Evolutionary conservation across 306 rosid species (phyloP).

Genomic region (Urtica urens): DNA sequence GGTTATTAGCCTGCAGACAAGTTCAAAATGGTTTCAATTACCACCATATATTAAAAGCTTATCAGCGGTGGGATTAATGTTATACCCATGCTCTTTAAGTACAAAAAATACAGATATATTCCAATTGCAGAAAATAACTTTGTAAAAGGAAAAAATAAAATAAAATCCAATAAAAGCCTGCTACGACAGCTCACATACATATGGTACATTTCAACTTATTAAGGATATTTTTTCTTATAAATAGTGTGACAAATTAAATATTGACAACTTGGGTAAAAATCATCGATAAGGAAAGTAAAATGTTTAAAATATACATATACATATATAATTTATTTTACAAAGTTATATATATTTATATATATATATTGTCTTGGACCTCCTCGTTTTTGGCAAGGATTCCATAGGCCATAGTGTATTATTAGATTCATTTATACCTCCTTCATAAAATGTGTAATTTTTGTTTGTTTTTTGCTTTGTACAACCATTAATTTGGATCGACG

Average conservation of each 20-base stretch:
- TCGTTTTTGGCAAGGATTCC: constrained; percentile 7
- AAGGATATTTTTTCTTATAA: not conserved
- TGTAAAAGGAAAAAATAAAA: not conserved
- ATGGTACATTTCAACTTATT: constrained; percentile 4
- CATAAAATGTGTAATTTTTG: not conserved
- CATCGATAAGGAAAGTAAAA: not conserved
- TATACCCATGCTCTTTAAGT: not conserved
- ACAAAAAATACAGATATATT: not conserved
- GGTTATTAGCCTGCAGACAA: not conserved
- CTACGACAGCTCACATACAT: not conserved
- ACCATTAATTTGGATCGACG: not conserved
- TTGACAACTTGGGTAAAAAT: not conserved
- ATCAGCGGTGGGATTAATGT: not conserved
- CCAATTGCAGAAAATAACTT: not conserved
- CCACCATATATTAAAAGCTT: not conserved
- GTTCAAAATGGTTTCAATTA: not conserved
- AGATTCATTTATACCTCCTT: not conserved
- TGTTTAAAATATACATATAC: not conserved
- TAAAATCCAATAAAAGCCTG: constrained; percentile 6
- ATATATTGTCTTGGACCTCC: not conserved
- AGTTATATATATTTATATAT: not conserved
- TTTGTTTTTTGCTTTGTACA: not conserved
- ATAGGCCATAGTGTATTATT: not conserved
- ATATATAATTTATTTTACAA: not conserved
- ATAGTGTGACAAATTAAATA: not conserved